Evolutionary conservation across 345 rosid species (phyloP).

Genomic region (Eucalyptus paniculata): DNA sequence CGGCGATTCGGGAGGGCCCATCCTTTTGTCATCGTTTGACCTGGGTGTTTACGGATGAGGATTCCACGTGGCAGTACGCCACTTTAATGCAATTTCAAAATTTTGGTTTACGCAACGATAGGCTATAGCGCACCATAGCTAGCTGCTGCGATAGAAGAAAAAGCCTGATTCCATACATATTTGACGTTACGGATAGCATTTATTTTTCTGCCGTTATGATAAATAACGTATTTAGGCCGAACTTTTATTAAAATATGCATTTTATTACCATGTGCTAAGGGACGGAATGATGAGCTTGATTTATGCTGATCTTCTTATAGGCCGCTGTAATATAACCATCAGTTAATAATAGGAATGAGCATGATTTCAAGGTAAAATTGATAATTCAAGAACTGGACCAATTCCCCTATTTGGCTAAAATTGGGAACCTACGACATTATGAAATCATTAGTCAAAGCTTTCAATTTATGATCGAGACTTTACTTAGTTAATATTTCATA

Average conservation of each 20-base stretch:
- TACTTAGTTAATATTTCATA: no score
- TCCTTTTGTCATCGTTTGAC: neutral
- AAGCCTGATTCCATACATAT: neutral
- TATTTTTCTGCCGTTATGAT: neutral
- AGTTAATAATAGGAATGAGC: no score
- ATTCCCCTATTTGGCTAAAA: no score
- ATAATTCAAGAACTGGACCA: accelerated
- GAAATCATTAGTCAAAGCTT: no score
- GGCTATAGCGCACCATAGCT: neutral
- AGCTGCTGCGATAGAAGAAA: neutral
- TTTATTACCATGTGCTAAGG: neutral
- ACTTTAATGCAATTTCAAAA: neutral
- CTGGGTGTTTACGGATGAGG: neutral
- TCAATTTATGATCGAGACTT: no score
- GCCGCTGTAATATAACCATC: no score
- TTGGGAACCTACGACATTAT: no score
- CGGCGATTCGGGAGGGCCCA: neutral
- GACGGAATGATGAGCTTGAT: neutral
- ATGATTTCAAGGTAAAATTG: no score
- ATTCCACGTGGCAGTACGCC: neutral
- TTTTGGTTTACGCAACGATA: neutral
- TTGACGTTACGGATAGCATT: neutral
- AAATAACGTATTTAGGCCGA: neutral
- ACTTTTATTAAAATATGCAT: neutral
- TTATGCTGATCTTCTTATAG: no score